Evolutionary conservation across 169 alveolate genomes (phyloP).

Genomic region (Neospora caninum): DNA sequence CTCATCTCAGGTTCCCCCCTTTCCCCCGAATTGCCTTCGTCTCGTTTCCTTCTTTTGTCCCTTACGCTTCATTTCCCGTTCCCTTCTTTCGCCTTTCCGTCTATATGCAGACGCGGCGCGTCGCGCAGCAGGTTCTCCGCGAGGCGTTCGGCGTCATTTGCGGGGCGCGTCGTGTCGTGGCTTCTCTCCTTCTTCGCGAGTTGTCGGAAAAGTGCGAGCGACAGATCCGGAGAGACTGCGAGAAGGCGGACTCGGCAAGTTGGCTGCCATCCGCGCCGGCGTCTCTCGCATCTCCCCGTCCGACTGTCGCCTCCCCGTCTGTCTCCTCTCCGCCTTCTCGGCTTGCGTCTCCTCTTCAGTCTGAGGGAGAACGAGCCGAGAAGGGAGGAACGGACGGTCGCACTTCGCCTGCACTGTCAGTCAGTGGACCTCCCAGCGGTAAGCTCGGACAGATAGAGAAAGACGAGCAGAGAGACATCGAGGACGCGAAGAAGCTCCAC

Average conservation of each 20-base stretch:
- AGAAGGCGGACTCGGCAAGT: not conserved
- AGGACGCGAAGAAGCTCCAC: too few species aligned
- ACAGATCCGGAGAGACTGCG: not conserved
- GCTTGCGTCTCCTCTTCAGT: not conserved
- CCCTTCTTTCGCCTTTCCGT: too few species aligned
- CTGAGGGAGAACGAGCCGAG: not conserved
- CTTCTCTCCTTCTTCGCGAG: conserved; percentile 35
- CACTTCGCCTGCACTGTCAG: not conserved
- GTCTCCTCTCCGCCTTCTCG: not conserved
- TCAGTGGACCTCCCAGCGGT: not conserved
- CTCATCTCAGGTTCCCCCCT: too few species aligned
- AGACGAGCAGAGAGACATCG: too few species aligned
- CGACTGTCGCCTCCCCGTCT: not conserved
- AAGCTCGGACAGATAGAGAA: too few species aligned
- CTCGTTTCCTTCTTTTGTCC: too few species aligned
- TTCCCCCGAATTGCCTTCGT: too few species aligned
- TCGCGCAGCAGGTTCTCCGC: conserved; percentile 47
- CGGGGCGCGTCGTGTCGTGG: not conserved
- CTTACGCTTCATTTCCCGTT: too few species aligned
- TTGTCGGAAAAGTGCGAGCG: not conserved
- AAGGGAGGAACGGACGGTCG: not conserved
- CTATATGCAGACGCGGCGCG: conserved; percentile 11
- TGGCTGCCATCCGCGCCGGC: not conserved
- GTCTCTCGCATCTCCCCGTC: not conserved
- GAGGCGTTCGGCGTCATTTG: not conserved